Evolutionary conservation across 768 basidiomycete species (phyloP).

Genomic region (Cystobasidium tubakii): DNA sequence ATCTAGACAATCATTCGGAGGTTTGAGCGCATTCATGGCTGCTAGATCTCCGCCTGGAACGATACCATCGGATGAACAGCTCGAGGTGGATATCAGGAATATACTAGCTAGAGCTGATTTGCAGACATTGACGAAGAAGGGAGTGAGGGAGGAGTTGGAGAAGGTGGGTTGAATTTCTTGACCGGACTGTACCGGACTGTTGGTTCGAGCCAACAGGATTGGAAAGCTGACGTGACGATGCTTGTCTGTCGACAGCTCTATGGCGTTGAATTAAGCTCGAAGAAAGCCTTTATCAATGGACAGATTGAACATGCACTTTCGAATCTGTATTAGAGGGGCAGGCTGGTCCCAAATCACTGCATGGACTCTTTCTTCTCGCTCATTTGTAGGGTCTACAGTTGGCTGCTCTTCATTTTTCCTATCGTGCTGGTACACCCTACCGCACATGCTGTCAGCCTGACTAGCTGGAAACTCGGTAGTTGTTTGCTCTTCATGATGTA

Average conservation of each 20-base stretch:
- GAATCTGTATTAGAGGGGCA: conserved; percentile 20
- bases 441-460: too few relatives aligned
- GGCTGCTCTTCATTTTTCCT: too few relatives aligned
- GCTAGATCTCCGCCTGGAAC: not conserved
- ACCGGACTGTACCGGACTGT: not conserved
- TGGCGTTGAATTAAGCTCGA: conserved; percentile 11
- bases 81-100: conserved; percentile 57
- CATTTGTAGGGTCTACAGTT: too few relatives aligned
- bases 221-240: not conserved
- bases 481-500: too few relatives aligned
- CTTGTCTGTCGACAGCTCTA: not conserved
- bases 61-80: conserved; percentile 42
- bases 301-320: conserved; percentile 32
- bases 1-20: conserved; percentile 37
- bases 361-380: not conserved
- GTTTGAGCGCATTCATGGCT: conserved; percentile 39
- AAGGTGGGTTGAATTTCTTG: conserved; percentile 49
- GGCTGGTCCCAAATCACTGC: not conserved
- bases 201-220: too few relatives aligned
- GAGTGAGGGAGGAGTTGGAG: conserved; percentile 76
- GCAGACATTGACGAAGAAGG: conserved; percentile 84
- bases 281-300: conserved; percentile 27
- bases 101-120: conserved; percentile 74
- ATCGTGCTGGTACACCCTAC: too few relatives aligned
- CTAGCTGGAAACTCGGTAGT: too few relatives aligned